Evolutionary conservation across 768 basidiomycete species (phyloP).

Genomic region (Paxillus ammoniavirescens): DNA sequence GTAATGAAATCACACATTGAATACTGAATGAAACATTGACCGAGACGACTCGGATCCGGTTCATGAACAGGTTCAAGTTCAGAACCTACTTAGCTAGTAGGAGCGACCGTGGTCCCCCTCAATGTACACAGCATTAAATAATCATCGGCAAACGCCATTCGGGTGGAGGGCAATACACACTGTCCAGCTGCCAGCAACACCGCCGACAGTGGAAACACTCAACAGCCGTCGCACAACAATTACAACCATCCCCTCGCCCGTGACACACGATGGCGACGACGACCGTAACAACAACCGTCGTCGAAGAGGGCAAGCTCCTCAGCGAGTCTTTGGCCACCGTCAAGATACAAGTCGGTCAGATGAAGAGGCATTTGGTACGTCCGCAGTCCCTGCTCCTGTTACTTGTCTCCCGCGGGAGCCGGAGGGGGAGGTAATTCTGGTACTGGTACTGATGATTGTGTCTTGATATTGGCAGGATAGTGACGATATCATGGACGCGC

Average conservation of each 20-base stretch:
- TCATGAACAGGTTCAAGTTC: too few species aligned
- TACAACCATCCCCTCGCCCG: constrained; percentile 2
- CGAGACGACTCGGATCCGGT: too few species aligned
- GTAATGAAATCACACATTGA: too few species aligned
- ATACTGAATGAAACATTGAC: too few species aligned
- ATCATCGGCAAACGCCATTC: neutral
- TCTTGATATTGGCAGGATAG: constrained; percentile 56
- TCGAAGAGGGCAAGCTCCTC: constrained; percentile 81
- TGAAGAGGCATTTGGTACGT: constrained; percentile 89
- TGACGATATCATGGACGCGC: constrained; percentile 97
- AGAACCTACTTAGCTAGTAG: too few species aligned
- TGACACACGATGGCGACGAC: constrained; percentile 21
- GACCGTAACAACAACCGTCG: constrained; percentile 36
- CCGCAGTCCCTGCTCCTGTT: neutral
- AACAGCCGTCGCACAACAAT: constrained; percentile 2
- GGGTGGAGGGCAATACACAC: constrained; percentile 4
- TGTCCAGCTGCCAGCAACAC: neutral
- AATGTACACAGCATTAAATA: constrained; percentile 7
- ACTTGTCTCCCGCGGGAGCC: neutral
- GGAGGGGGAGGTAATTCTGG: neutral
- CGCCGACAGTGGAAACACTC: neutral
- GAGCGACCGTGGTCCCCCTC: too few species aligned
- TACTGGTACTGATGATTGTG: neutral
- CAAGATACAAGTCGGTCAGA: constrained; percentile 90
- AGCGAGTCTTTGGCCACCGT: constrained; percentile 84